Conservation (phyloP, 2,329 filamentous ascomycete genomes). For the Achaetomium macrosporum region DNA sequence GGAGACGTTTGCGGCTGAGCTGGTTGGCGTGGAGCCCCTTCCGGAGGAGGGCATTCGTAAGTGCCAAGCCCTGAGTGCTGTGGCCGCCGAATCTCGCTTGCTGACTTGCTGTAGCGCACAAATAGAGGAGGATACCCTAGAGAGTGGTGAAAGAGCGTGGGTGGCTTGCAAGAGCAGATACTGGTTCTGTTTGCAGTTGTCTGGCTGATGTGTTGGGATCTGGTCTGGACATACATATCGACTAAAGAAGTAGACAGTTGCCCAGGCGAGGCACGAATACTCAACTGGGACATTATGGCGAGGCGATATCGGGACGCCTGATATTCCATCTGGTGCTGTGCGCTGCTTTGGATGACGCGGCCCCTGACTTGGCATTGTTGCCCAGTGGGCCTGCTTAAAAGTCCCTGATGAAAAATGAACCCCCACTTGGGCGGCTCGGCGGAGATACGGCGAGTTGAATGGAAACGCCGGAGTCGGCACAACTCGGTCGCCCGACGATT, state of each 20-base stretch:
- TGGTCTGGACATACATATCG: neutral
- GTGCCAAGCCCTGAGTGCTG: conserved; percentile 2
- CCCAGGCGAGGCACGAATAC: too few relatives aligned
- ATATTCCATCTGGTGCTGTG: neutral
- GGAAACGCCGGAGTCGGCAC: too few relatives aligned
- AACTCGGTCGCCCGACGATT: too few relatives aligned
- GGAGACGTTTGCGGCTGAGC: conserved; percentile 41
- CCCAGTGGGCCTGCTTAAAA: neutral
- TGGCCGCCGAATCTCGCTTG: neutral
- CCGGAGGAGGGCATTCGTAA: conserved; percentile 34
- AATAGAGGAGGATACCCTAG: conserved; percentile 19
- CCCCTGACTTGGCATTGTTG: neutral
- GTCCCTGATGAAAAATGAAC: too few relatives aligned
- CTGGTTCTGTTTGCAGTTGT: neutral
- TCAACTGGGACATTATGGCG: too few relatives aligned
- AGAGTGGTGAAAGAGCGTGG: neutral
- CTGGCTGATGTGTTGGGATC: neutral
- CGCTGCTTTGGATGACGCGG: neutral
- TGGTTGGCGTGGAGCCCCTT: conserved; percentile 29
- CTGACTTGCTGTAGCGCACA: conserved; percentile 22
- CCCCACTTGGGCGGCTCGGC: too few relatives aligned
- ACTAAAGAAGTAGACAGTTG: too few relatives aligned
- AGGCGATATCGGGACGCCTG: too few relatives aligned
- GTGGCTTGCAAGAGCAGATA: neutral
- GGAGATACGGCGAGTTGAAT: too few relatives aligned